Percentiles rank a stretch among this genome's conserved stretches.
Conservation (phyloP, 2,329 filamentous ascomycete genomes). For the Penicillium italicum region DNA sequence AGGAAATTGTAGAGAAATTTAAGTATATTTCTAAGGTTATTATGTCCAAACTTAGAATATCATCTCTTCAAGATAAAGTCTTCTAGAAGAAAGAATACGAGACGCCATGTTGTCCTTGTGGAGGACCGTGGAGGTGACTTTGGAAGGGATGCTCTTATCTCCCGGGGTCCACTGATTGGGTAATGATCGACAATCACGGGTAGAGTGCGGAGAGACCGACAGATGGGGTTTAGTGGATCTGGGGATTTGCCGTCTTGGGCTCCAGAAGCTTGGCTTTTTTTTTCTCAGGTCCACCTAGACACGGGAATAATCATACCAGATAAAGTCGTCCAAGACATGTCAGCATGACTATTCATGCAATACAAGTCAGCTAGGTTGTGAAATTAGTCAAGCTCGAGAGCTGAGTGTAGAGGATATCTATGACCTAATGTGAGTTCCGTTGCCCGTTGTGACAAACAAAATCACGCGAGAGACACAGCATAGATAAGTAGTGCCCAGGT, state of each 20-base stretch:
- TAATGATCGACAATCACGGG: conserved; percentile 12
- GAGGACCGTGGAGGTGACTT: not conserved
- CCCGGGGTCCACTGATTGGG: conserved; percentile 10
- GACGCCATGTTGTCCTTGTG: not conserved
- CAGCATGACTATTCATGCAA: not conserved
- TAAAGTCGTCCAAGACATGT: not conserved
- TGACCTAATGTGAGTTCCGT: conserved; percentile 6
- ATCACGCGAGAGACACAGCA: conserved; percentile 11
- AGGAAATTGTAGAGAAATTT: not conserved
- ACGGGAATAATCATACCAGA: not conserved
- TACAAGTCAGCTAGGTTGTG: not conserved
- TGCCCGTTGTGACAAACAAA: conserved; percentile 16
- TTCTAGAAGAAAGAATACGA: not conserved
- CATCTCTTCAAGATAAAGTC: not conserved
- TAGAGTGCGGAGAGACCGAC: conserved; percentile 20
- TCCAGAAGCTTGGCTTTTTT: conserved; percentile 13
- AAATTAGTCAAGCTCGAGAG: not conserved
- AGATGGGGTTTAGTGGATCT: conserved; percentile 14
- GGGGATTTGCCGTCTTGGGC: conserved; percentile 6
- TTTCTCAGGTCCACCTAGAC: not conserved
- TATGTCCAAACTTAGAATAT: not conserved
- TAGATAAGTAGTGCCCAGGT: conserved; percentile 7
- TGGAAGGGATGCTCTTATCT: conserved; percentile 1
- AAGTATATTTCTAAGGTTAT: not conserved
- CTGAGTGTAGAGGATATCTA: not conserved